These are phyloP conservation scores for Lepidium sativum DNA, from an alignment of 345 rosid genomes.

Conservation along the genomic window DNA sequence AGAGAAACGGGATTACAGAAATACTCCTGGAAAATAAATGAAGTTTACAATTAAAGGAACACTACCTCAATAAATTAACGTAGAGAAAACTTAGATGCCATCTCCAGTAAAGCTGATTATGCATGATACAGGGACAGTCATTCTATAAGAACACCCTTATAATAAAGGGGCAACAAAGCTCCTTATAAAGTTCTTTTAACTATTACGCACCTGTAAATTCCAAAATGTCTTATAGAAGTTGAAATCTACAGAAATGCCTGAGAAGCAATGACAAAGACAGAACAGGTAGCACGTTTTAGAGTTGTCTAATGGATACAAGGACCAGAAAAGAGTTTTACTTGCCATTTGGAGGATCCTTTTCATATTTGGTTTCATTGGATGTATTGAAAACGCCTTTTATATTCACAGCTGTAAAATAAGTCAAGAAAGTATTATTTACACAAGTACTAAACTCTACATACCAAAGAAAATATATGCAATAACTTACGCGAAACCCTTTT, in stretches of 20 bases:
- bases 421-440: conserved; percentile 5
- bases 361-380: conserved; percentile 91
- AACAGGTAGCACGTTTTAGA: conserved; percentile 1
- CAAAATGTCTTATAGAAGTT: conserved; percentile 94
- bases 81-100: not conserved
- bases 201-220: conserved; percentile 78
- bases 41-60: not conserved
- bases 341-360: conserved; percentile 87
- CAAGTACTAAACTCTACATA: not conserved
- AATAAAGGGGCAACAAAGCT: conserved; percentile 4
- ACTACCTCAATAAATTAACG: not conserved
- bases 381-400: conserved; percentile 95
- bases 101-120: not conserved
- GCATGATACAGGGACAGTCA: not conserved
- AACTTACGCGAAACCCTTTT: not conserved
- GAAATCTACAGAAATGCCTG: conserved; percentile 86
- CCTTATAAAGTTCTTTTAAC: not conserved
- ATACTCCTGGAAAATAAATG: conserved; percentile 54
- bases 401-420: conserved; percentile 76
- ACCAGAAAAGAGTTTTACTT: conserved; percentile 12
- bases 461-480: not conserved
- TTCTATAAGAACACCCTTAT: not conserved
- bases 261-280: conserved; percentile 21
- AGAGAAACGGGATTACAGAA: conserved; percentile 88
- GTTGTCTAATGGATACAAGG: not conserved